Base-by-base conservation (phyloP, 2,329 filamentous ascomycete species). In the Hypocreales sp. region DNA sequence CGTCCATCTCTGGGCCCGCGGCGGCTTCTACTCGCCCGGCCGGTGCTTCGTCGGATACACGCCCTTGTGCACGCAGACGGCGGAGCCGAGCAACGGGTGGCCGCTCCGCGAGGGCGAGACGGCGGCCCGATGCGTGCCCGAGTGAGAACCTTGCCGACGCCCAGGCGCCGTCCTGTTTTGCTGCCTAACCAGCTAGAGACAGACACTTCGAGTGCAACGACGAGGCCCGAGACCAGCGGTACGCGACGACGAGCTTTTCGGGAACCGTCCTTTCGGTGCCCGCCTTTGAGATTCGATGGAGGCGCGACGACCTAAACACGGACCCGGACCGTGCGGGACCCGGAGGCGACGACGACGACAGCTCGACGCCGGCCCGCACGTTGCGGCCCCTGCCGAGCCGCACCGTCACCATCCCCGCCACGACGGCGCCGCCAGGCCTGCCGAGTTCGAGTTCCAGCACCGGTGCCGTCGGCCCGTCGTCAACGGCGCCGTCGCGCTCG, bases 241-340 rank as follows among this genome's bases (percentile, higher is more conserved):
- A 35, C 23, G 40, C 40, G 4, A 37, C 29, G 5, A 32, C 35
- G 6, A 28, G 36, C 9, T 39, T 37, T 24, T 35, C 33, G 17
- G 37, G 33, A 2, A 38, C 35, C 9, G 30, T 34, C n/a, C 28
- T 43, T 3, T 45, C 41, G 7, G 45, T 38, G 7, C 45, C 44
- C 7, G 44, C 45, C 18, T 46, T 47, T 22, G 45, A 47, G 27
- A 43, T 46, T 22, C 38, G 44, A 5, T 47, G 45, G 44, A 34
- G 38, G 15, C 31, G 31, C 8, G 31, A 29, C 21, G 41, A 44
- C 20, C 25, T 42, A 2, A 26, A 30, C 1, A 21, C 22, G 8
- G 27, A 25, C 17, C 27, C 27, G 20, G 18, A n/a, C n/a, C n/a
- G n/a, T n/a, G n/a, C n/a, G n/a, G n/a, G n/a, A n/a, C n/a, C n/a